Percentiles rank a stretch among this genome's conserved stretches.
Evolutionary conservation across 805 yeast species (phyloP).

Genomic region (Starmerella stigmatis): DNA sequence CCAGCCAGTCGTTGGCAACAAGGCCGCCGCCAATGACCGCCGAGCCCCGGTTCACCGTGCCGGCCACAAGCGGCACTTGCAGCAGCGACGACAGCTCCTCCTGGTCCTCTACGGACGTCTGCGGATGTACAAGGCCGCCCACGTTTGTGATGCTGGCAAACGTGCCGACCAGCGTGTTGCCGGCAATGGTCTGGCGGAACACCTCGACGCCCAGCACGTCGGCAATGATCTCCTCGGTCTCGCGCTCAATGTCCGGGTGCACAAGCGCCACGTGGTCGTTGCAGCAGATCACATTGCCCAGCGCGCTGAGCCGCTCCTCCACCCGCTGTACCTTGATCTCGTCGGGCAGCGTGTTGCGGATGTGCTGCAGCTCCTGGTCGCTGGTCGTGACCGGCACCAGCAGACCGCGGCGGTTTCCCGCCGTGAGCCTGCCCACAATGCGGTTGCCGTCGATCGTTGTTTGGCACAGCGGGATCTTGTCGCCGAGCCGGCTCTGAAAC

Average conservation of each 20-base stretch:
- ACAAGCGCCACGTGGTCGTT: constrained; percentile 98
- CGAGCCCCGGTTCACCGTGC: constrained; percentile 96
- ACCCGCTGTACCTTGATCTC: constrained; percentile 92
- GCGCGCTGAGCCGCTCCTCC: constrained; percentile 91
- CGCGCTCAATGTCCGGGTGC: constrained; percentile 98
- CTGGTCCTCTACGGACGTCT: constrained; percentile 93
- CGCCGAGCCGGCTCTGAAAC: constrained; percentile 95
- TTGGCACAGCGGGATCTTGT: constrained; percentile 89
- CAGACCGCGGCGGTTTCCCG: constrained; percentile 95
- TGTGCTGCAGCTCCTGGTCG: constrained; percentile 95
- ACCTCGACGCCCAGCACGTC: constrained; percentile 98
- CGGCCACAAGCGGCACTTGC: constrained; percentile 97
- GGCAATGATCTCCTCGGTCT: constrained; percentile 95
- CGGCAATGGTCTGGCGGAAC: constrained; percentile 97
- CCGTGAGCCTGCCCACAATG: constrained; percentile 95
- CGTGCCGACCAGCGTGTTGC: constrained; percentile 93
- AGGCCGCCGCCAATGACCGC: constrained; percentile 97
- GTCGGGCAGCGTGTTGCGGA: constrained; percentile 93
- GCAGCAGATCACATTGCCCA: constrained; percentile 97
- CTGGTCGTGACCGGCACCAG: constrained; percentile 96
- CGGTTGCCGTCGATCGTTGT: constrained; percentile 98
- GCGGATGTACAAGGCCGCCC: constrained; percentile 98
- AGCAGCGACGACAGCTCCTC: constrained; percentile 91
- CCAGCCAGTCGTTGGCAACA: constrained; percentile 97
- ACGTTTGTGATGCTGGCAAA: constrained; percentile 91